phyloP scores from a whole-genome alignment of 2,329 filamentous ascomycete species.

The Penicillium occitanis region DNA sequence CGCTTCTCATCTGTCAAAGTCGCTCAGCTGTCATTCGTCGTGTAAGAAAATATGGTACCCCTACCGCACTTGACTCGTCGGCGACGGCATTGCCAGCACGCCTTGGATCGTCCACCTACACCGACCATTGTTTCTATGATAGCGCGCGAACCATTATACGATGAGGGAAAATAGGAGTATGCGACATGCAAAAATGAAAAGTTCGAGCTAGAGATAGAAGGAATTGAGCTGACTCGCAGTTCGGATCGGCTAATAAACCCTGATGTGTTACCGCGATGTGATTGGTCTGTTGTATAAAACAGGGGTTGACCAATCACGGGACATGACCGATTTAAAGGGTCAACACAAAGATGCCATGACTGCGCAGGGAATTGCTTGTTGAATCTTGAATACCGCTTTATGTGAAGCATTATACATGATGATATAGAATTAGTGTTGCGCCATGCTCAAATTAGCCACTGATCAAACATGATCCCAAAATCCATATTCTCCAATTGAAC shows the following conservation, averaged over 20 bases:
- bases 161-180: neutral
- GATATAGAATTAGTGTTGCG: no score
- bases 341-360: no score
- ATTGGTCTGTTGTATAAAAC: neutral
- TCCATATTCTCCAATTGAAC: neutral
- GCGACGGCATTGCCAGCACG: slow-evolving; percentile 14
- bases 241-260: neutral
- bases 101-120: slow-evolving; percentile 18
- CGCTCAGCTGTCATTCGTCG: neutral
- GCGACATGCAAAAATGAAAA: neutral
- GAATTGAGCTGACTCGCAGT: neutral
- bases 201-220: neutral
- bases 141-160: neutral
- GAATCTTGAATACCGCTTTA: no score
- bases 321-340: no score
- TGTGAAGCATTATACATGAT: no score
- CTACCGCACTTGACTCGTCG: slow-evolving; percentile 20
- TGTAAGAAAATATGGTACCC: neutral
- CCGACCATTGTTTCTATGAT: slow-evolving; percentile 9
- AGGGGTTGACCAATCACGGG: neutral
- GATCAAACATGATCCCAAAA: slow-evolving; percentile 18
- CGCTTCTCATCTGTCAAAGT: slow-evolving; percentile 1
- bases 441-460: slow-evolving; percentile 11
- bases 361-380: no score
- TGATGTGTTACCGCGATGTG: neutral